Conservation (phyloP, 768 basidiomycete species). For the Mycena albidolilacea region DNA sequence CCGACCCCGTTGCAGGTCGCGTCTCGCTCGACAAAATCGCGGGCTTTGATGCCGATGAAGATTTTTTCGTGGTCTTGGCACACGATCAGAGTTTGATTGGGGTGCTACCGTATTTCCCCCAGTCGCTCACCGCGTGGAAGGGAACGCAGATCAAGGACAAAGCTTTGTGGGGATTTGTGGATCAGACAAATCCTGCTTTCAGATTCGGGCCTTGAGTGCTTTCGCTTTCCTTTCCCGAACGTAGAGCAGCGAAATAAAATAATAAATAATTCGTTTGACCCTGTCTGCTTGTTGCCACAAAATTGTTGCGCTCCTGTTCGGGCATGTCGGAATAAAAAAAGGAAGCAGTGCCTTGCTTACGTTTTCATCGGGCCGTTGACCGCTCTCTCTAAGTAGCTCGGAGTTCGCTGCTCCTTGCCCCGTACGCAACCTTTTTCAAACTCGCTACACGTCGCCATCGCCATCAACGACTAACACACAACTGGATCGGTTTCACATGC, state of each 20-base stretch:
- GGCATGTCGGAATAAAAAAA: neutral
- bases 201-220: slow-evolving; percentile 26
- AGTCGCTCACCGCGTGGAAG: slow-evolving; percentile 31
- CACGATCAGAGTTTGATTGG: slow-evolving; percentile 37
- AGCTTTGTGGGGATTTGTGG: slow-evolving; percentile 34
- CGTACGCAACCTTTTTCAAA: neutral
- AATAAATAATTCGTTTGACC: no score
- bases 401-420: no score
- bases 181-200: slow-evolving; percentile 32
- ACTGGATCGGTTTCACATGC: slow-evolving; percentile 30
- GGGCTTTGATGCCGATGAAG: slow-evolving; percentile 33
- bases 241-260: no score
- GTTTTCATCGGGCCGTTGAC: neutral
- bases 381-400: no score
- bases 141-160: slow-evolving; percentile 22
- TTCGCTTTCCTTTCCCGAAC: no score
- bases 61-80: slow-evolving; percentile 37
- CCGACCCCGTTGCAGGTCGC: slow-evolving; percentile 15
- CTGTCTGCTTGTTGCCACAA: no score
- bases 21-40: slow-evolving; percentile 33
- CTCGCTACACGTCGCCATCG: neutral
- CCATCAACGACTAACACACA: neutral
- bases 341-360: no score
- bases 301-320: neutral
- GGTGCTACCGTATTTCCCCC: slow-evolving; percentile 33